phyloP scores from a whole-genome alignment of 2,329 filamentous ascomycete genomes.

The Bipolaris gigantea region DNA sequence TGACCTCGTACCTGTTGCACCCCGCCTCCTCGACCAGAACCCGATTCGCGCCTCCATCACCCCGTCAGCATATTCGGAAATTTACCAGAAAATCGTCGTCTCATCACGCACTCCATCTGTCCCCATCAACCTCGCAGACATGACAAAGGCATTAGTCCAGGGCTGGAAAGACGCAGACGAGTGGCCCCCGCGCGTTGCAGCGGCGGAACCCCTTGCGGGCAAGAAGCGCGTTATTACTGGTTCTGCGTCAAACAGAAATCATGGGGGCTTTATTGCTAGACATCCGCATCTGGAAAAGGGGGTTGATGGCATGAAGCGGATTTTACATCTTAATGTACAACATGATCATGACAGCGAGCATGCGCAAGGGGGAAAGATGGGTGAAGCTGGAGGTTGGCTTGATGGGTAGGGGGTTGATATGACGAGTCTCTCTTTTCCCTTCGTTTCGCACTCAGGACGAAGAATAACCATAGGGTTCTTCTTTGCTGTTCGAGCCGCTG shows the following conservation, averaged over 20 bases:
- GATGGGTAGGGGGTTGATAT: background rate
- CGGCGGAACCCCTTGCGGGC: slow-evolving; percentile 51
- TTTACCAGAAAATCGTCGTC: slow-evolving; percentile 87
- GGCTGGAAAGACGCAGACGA: slow-evolving; percentile 94
- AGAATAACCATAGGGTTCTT: background rate
- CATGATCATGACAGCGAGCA: slow-evolving; percentile 11
- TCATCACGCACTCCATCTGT: slow-evolving; percentile 80
- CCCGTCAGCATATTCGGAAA: slow-evolving; percentile 72
- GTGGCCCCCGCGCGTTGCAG: slow-evolving; percentile 73
- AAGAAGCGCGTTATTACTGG: slow-evolving; percentile 36
- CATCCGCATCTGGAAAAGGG: slow-evolving; percentile 49
- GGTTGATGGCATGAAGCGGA: slow-evolving; percentile 50
- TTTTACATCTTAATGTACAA: slow-evolving; percentile 44
- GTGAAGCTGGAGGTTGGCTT: background rate
- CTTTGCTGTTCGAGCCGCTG: no score
- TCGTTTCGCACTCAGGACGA: background rate
- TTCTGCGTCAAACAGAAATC: slow-evolving; percentile 16
- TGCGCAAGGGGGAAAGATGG: slow-evolving; percentile 11
- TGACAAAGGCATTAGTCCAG: slow-evolving; percentile 77
- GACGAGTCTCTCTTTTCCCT: background rate
- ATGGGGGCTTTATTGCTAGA: slow-evolving; percentile 38
- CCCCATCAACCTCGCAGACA: slow-evolving; percentile 82
- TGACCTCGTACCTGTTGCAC: slow-evolving; percentile 68
- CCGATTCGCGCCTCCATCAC: slow-evolving; percentile 77
- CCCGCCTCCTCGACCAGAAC: slow-evolving; percentile 72